A percentile compares a stretch with the other conserved stretches of the same genome.
Evolutionary conservation across 2,329 filamentous ascomycete species (phyloP).

Genomic region (Dactylellina parvicollis): DNA sequence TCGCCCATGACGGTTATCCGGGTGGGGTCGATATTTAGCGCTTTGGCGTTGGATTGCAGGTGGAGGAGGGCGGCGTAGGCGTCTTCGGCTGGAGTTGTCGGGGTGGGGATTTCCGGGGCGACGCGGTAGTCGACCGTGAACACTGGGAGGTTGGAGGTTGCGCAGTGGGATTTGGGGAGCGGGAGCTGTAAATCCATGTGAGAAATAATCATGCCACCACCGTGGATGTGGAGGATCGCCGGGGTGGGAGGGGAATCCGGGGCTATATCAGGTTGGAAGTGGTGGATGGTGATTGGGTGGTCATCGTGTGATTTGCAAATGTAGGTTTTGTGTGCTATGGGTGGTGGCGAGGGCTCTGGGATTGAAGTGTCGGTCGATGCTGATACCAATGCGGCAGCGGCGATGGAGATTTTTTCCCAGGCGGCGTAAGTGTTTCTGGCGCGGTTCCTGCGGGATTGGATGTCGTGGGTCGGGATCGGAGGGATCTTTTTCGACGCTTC

Average conservation of each 20-base stretch:
- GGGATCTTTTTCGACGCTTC: not conserved
- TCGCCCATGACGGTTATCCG: slow-evolving; percentile 68
- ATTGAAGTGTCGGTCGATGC: not conserved
- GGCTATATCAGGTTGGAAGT: not conserved
- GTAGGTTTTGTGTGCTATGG: not conserved
- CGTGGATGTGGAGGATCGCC: slow-evolving; percentile 62
- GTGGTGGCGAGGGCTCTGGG: not conserved
- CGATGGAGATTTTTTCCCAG: not conserved
- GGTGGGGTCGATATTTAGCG: slow-evolving; percentile 63
- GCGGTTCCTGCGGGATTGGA: not conserved
- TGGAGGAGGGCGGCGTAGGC: slow-evolving; percentile 62
- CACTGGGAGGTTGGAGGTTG: slow-evolving; percentile 59
- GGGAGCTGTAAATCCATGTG: slow-evolving; percentile 57
- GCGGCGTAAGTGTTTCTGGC: not conserved
- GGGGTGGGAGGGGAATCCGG: slow-evolving; percentile 33
- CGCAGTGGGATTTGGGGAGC: slow-evolving; percentile 57
- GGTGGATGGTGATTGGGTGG: not conserved
- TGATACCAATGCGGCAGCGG: not conserved
- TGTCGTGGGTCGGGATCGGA: not conserved
- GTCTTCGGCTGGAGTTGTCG: slow-evolving; percentile 62
- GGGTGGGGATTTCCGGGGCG: slow-evolving; percentile 62
- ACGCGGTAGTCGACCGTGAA: slow-evolving; percentile 63
- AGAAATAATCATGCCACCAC: slow-evolving; percentile 62
- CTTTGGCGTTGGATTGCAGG: slow-evolving; percentile 58
- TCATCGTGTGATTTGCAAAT: not conserved